phyloP scores from a whole-genome alignment of 2,329 filamentous ascomycete species.

The Geosmithia flava region DNA sequence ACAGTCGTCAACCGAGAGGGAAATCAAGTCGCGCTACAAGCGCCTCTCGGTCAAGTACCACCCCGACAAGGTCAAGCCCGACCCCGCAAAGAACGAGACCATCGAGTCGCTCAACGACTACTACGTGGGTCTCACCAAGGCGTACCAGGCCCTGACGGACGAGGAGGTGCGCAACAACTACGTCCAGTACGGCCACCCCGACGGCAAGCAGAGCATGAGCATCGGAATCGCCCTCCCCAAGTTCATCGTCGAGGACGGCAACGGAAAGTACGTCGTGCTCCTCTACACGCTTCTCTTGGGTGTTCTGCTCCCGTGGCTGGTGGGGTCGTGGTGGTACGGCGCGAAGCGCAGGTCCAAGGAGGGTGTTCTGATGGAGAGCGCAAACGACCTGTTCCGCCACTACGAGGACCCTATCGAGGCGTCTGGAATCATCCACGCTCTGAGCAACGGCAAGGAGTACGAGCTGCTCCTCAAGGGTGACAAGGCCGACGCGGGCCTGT shows the following conservation, averaged over 20 bases:
- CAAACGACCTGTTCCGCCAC: conserved; percentile 87
- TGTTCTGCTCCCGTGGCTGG: conserved; percentile 80
- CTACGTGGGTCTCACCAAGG: conserved; percentile 94
- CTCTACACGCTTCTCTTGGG: conserved; percentile 83
- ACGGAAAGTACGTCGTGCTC: conserved; percentile 88
- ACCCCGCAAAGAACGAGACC: conserved; percentile 81
- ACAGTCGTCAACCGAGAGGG: conserved; percentile 71
- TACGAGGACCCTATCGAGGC: conserved; percentile 78
- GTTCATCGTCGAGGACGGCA: conserved; percentile 84
- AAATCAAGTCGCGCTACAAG: conserved; percentile 88
- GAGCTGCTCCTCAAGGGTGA: conserved; percentile 62
- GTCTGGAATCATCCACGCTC: conserved; percentile 64
- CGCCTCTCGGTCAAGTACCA: conserved; percentile 76
- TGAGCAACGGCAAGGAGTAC: conserved; percentile 82
- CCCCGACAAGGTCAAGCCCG: conserved; percentile 82
- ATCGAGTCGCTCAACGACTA: conserved; percentile 69
- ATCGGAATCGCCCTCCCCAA: conserved; percentile 94
- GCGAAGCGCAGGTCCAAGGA: conserved; percentile 89
- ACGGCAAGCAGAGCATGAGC: conserved; percentile 96
- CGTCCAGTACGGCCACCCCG: conserved; percentile 88
- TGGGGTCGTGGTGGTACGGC: conserved; percentile 98
- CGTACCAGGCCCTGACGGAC: conserved; percentile 94
- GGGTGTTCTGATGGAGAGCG: conserved; percentile 82
- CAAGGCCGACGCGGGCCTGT: conserved; percentile 67
- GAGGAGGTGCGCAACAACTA: conserved; percentile 97